phyloP scores from a whole-genome alignment of 2,329 filamentous ascomycete species.

The Penicillium glabrum region DNA sequence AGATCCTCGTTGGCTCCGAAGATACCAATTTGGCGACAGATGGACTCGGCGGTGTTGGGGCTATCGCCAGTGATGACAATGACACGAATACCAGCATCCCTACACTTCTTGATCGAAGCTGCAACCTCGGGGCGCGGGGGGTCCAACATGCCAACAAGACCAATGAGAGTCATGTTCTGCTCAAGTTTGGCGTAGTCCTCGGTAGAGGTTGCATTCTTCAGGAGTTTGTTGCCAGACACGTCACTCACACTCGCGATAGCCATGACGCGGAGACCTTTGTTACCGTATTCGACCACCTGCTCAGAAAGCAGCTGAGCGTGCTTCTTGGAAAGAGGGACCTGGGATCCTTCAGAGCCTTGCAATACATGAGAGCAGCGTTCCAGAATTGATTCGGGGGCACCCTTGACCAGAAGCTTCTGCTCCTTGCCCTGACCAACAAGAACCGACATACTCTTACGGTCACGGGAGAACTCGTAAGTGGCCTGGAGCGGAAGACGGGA shows the following conservation, averaged over 20 bases:
- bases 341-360: conserved; percentile 75
- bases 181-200: conserved; percentile 83
- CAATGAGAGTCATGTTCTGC: conserved; percentile 90
- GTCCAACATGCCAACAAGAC: conserved; percentile 94
- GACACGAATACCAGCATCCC: conserved; percentile 89
- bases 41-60: conserved; percentile 94
- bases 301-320: conserved; percentile 69
- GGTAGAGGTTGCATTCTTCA: conserved; percentile 75
- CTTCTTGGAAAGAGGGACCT: conserved; percentile 68
- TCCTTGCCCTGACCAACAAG: conserved; percentile 69
- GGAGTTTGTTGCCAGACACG: conserved; percentile 66
- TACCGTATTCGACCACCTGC: conserved; percentile 87
- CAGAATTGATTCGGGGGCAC: conserved; percentile 90
- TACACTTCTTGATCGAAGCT: conserved; percentile 82
- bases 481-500: conserved; percentile 70
- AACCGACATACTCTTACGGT: conserved; percentile 99
- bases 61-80: conserved; percentile 99
- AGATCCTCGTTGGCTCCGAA: conserved; percentile 82
- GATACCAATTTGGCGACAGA: conserved; percentile 95
- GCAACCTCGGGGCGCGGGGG: conserved; percentile 91
- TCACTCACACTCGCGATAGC: conserved; percentile 84
- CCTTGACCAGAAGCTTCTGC: conserved; percentile 90
- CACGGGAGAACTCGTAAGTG: conserved; percentile 94
- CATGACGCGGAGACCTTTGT: conserved; percentile 89
- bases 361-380: conserved; percentile 85